These are phyloP conservation scores for Rhodotorula sphaerocarpa DNA, from an alignment of 768 basidiomycete genomes.

Conservation along the genomic window DNA sequence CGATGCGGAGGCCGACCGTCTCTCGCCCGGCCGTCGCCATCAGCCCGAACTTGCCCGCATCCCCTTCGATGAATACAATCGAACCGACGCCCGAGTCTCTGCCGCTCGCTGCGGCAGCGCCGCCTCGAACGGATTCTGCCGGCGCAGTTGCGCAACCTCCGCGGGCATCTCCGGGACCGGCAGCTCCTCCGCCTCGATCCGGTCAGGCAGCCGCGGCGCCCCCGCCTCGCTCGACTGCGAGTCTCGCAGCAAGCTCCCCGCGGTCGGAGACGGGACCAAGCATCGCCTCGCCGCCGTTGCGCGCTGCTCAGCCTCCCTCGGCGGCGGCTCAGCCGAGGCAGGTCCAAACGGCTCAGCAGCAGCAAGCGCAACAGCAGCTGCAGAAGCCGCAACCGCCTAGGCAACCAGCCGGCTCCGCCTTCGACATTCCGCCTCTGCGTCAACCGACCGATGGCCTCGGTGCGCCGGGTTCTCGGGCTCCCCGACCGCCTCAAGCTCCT, in stretches of 20 bases:
- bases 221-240: background rate
- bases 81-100: no score
- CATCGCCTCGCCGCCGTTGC: constrained; percentile 3
- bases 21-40: background rate
- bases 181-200: background rate
- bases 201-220: background rate
- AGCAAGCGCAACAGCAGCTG: background rate
- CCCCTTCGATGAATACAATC: no score
- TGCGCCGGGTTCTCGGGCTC: background rate
- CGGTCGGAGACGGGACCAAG: background rate
- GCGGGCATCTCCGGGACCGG: background rate
- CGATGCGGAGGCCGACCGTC: background rate
- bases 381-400: background rate
- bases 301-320: background rate
- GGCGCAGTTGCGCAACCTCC: background rate
- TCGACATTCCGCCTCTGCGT: constrained; percentile 24
- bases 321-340: no score
- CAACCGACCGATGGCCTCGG: background rate
- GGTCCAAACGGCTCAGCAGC: background rate
- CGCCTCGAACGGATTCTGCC: background rate
- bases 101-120: background rate
- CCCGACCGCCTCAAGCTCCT: constrained; percentile 5
- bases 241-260: background rate
- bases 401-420: constrained; percentile 2
- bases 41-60: background rate